Conservation (phyloP, 169 alveolate species). For the Plasmodium berghei region DNA sequence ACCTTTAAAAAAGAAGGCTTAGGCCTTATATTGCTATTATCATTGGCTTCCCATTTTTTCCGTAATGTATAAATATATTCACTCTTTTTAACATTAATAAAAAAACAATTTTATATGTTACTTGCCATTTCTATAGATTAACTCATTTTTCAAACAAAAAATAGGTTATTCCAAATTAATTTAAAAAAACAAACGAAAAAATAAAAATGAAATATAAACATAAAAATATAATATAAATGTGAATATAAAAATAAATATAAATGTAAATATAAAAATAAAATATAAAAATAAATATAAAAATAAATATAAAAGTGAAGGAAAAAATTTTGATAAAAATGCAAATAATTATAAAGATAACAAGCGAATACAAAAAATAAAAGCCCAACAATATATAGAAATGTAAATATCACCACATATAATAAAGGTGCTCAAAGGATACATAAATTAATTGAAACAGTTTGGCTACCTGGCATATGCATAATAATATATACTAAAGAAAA, state of each 20-base stretch:
- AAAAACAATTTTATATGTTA: no score
- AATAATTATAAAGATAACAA: background rate
- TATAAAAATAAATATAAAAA: background rate
- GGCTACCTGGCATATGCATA: no score
- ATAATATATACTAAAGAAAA: no score
- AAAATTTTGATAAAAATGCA: background rate
- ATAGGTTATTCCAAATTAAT: background rate
- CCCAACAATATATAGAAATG: no score
- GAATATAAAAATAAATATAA: background rate
- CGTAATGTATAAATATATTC: no score
- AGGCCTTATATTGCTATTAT: background rate
- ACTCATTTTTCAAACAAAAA: background rate
- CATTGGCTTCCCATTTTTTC: background rate
- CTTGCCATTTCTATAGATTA: no score
- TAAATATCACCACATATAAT: no score
- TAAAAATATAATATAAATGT: background rate
- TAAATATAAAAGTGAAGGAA: background rate
- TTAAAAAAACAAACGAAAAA: background rate
- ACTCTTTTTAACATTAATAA: no score
- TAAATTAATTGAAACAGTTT: no score
- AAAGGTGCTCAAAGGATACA: no score
- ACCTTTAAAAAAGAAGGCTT: slow-evolving; percentile 4
- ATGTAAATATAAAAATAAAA: background rate
- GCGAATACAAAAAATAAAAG: background rate
- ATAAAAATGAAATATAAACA: background rate